Percentiles rank a stretch among this genome's conserved stretches.
These are phyloP conservation scores for Maudiozyma pseudohumilis DNA, from an alignment of 805 yeast genomes.

Conservation along the genomic window DNA sequence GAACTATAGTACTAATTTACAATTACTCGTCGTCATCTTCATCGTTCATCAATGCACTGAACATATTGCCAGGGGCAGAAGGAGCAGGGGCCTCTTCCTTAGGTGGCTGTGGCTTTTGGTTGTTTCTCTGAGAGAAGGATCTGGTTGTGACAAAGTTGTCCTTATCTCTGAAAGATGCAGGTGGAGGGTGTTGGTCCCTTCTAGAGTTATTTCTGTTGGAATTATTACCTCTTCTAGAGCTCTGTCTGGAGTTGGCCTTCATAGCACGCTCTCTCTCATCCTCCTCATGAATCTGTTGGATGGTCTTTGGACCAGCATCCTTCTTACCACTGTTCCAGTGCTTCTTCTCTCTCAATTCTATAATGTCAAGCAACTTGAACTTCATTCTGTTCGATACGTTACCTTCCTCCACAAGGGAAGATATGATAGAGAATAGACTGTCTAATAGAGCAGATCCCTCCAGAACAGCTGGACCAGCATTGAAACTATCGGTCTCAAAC, in stretches of 20 bases:
- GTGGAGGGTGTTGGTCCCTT: conserved; percentile 6
- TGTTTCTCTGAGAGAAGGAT: conserved; percentile 23
- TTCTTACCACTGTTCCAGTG: conserved; percentile 54
- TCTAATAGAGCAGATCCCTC: conserved; percentile 44
- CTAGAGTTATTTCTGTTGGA: conserved; percentile 6
- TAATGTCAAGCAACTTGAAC: conserved; percentile 81
- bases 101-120: conserved; percentile 17
- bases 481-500: conserved; percentile 38
- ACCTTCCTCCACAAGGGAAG: conserved; percentile 41
- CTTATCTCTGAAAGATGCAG: conserved; percentile 13
- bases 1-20: not conserved
- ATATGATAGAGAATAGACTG: conserved; percentile 47
- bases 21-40: conserved; percentile 17
- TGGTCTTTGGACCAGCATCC: conserved; percentile 87
- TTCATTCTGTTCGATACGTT: conserved; percentile 66
- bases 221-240: conserved; percentile 33
- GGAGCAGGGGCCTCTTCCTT: conserved; percentile 19
- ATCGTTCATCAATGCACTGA: conserved; percentile 27
- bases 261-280: conserved; percentile 52
- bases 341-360: conserved; percentile 57
- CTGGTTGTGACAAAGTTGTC: conserved; percentile 26
- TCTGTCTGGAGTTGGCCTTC: conserved; percentile 31
- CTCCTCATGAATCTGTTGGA: conserved; percentile 81
- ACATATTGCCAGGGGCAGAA: conserved; percentile 24
- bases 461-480: conserved; percentile 24